Conservation (phyloP, 805 yeast genomes). For the Jamesozyma hellenica region DNA sequence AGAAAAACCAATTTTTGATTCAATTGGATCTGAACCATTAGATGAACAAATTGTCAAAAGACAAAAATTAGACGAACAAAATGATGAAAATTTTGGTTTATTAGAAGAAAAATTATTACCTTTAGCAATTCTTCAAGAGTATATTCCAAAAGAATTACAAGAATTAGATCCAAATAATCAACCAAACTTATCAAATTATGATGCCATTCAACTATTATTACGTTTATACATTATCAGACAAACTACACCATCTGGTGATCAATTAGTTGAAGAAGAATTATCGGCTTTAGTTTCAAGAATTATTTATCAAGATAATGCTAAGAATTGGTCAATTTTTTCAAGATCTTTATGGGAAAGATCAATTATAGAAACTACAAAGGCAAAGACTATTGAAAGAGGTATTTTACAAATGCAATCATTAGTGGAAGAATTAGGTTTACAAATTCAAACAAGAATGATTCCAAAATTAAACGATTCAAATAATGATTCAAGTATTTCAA, state of each 20-base stretch:
- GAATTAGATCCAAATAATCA: slow-evolving; percentile 71
- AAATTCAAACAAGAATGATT: slow-evolving; percentile 46
- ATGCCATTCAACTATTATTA: slow-evolving; percentile 63
- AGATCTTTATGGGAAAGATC: slow-evolving; percentile 88
- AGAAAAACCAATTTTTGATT: slow-evolving; percentile 64
- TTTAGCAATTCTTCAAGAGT: slow-evolving; percentile 48
- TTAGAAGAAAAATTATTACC: slow-evolving; percentile 45
- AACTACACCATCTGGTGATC: slow-evolving; percentile 61
- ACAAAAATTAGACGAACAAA: slow-evolving; percentile 16
- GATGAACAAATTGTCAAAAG: slow-evolving; percentile 33
- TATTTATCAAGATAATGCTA: slow-evolving; percentile 36
- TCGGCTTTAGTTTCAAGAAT: slow-evolving; percentile 66
- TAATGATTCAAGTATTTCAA: slow-evolving; percentile 33
- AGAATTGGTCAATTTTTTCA: slow-evolving; percentile 64
- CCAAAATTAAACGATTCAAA: slow-evolving; percentile 33
- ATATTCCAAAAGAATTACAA: slow-evolving; percentile 46
- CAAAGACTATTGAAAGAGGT: slow-evolving; percentile 89
- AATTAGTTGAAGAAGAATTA: slow-evolving; percentile 74
- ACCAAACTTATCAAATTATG: slow-evolving; percentile 61
- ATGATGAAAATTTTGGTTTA: slow-evolving; percentile 25
- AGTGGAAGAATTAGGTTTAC: slow-evolving; percentile 76
- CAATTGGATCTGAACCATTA: slow-evolving; percentile 41
- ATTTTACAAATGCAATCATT: slow-evolving; percentile 84
- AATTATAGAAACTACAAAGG: slow-evolving; percentile 62
- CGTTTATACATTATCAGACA: slow-evolving; percentile 54